Percentiles rank a stretch among this genome's conserved stretches.
Conservation (phyloP, 1,284 basidiomycete species). For the Malassezia japonica region DNA sequence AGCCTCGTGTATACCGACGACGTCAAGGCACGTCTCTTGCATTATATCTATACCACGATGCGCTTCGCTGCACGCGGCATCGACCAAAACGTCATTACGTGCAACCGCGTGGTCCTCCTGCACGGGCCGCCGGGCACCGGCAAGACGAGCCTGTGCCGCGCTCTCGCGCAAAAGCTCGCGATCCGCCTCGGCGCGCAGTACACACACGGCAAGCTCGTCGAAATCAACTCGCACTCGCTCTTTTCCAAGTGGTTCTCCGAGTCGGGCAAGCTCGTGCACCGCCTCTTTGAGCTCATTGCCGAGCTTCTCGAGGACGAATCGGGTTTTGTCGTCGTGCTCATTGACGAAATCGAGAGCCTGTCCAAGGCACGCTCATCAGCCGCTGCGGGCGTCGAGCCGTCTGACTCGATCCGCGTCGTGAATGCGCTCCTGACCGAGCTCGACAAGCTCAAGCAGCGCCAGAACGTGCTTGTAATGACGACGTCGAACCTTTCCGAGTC, state of each 20-base stretch:
- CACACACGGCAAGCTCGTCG: conserved; percentile 71
- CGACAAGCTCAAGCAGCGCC: conserved; percentile 82
- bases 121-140: conserved; percentile 97
- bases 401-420: conserved; percentile 89
- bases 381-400: conserved; percentile 84
- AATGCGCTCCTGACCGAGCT: conserved; percentile 94
- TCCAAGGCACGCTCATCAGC: conserved; percentile 89
- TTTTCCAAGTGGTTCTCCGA: conserved; percentile 66
- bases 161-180: conserved; percentile 86
- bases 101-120: conserved; percentile 86
- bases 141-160: conserved; percentile 88
- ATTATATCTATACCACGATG: conserved; percentile 88
- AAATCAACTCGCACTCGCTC: conserved; percentile 63
- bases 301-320: conserved; percentile 79
- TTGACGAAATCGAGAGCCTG: conserved; percentile 89
- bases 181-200: conserved; percentile 83
- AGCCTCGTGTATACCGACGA: conserved; percentile 76
- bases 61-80: conserved; percentile 78
- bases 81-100: conserved; percentile 82
- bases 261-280: conserved; percentile 92
- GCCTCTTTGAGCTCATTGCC: conserved; percentile 75
- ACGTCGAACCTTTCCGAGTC: conserved; percentile 91
- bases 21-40: conserved; percentile 75
- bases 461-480: conserved; percentile 90
- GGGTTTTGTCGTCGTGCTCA: conserved; percentile 84